phyloP scores from a whole-genome alignment of 192 early-diverging fungal genomes.

The Coemansia sp. region DNA sequence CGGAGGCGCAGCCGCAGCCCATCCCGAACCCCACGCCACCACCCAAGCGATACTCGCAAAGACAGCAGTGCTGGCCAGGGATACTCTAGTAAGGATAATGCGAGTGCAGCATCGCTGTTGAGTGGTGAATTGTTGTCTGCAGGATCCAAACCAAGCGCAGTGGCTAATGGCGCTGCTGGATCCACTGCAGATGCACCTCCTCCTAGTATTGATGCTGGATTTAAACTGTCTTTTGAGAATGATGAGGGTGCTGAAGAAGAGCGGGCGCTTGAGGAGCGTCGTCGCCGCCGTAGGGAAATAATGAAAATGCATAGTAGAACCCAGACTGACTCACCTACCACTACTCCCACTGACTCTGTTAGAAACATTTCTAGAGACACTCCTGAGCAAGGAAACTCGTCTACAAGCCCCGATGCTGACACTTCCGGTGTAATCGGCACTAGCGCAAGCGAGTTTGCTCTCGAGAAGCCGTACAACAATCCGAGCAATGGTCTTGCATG shows the following conservation, averaged over 20 bases:
- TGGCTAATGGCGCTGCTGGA: background rate
- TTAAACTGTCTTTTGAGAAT: constrained; percentile 31
- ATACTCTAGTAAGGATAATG: constrained; percentile 7
- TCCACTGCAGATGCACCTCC: background rate
- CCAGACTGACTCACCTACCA: constrained; percentile 36
- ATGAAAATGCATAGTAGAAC: constrained; percentile 64
- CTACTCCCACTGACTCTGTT: constrained; percentile 22
- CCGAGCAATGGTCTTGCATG: constrained; percentile 19
- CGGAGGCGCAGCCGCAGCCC: constrained; percentile 7
- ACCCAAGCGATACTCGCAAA: background rate
- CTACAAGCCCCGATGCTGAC: background rate
- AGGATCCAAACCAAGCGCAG: background rate
- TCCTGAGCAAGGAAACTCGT: constrained; percentile 4
- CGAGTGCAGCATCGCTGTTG: background rate
- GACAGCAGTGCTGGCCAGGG: background rate
- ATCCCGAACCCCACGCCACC: background rate
- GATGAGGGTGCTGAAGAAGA: constrained; percentile 76
- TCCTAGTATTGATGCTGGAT: constrained; percentile 1
- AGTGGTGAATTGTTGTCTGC: background rate
- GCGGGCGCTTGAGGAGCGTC: constrained; percentile 79
- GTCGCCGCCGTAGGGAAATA: constrained; percentile 74
- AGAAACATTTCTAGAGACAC: constrained; percentile 19
- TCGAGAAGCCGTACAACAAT: constrained; percentile 34
- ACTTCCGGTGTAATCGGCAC: background rate
- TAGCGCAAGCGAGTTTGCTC: constrained; percentile 12